Evolutionary conservation across 495 filamentous ascomycete genomes (phyloP), one percentile per base, ranked within the genome.

Genomic region (Aspergillus baeticus): DNA sequence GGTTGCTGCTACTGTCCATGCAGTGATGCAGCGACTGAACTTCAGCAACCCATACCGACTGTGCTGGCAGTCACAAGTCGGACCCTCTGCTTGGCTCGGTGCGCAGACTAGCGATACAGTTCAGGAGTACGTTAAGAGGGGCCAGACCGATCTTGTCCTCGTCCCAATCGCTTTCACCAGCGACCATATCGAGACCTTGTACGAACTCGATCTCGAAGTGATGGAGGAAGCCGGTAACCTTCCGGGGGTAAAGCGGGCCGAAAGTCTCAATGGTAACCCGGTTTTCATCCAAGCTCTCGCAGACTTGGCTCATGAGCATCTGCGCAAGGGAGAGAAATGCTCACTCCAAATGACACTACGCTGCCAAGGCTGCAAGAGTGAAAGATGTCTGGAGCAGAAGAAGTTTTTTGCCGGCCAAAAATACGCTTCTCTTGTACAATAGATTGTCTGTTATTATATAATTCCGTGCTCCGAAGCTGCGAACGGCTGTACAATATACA

Each of bases 51-150:
- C 89, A 2, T 98, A 95, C 71, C 85, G 95, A 18, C 77, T 99
- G 29, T 92, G 91, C 65, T 99, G 94, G 94, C 95, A 99, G 72
- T 96, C 92, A 20, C 95, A 99, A 68, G 95, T 99, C 47, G 95
- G 95, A 14, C 95, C 95, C 2, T 87, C 84, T 31, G 88, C 95
- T 15, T 99, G 95, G 95, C 83, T 98, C 5, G 95, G 95, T 11
- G 92, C 95, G 29, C 95, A 98, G 70, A 98, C 95, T 0, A 84
- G 83, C 59, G 84, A 85, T 56, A 92, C 95, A 0, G 95, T 99
- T 13, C 82, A 91, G 66, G 77, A 88, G 33, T 96, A 96, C 64
- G 87, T 98, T 51, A 84, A 88, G 64, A 91, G 94, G 67, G 93
- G 92, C 2, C 88, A 96, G 66, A 93, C 87, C 26, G 90, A 99